Conservation (phyloP, 2,329 filamentous ascomycete species). For the Pestalotiopsis sp. region DNA sequence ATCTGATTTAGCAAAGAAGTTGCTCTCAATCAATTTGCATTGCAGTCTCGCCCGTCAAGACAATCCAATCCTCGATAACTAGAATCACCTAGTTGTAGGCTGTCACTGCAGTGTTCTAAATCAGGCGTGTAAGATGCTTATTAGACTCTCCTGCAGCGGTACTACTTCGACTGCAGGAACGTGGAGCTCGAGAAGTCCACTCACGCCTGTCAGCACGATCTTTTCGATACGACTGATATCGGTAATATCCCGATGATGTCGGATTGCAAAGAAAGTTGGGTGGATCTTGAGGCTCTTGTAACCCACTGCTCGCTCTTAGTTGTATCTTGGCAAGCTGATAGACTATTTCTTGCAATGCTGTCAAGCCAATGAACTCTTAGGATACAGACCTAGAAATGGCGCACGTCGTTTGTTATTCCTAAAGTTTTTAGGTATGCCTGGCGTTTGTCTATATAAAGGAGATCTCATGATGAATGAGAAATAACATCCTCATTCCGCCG, state of each 20-base stretch:
- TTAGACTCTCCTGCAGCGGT: no score
- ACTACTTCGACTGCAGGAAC: not conserved
- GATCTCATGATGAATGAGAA: not conserved
- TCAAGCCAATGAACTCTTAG: not conserved
- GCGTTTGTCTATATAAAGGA: not conserved
- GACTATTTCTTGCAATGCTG: not conserved
- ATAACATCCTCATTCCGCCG: not conserved
- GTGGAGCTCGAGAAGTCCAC: not conserved
- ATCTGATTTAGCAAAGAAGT: no score
- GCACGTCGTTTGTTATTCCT: not conserved
- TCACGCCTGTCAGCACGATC: not conserved
- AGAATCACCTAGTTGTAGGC: no score
- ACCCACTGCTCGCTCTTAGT: not conserved
- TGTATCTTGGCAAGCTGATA: not conserved
- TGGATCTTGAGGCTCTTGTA: not conserved
- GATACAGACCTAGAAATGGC: not conserved
- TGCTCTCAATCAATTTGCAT: no score
- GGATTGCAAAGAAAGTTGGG: not conserved
- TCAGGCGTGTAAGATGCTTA: no score
- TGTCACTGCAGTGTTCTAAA: no score
- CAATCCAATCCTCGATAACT: no score
- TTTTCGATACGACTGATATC: not conserved
- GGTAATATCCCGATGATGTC: not conserved
- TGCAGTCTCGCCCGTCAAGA: no score
- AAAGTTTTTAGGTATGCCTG: no score